A percentile compares a stretch with the other conserved stretches of the same genome.
Evolutionary conservation across 305 asterid species (phyloP).

Genomic region (Fraxinus velutina): DNA sequence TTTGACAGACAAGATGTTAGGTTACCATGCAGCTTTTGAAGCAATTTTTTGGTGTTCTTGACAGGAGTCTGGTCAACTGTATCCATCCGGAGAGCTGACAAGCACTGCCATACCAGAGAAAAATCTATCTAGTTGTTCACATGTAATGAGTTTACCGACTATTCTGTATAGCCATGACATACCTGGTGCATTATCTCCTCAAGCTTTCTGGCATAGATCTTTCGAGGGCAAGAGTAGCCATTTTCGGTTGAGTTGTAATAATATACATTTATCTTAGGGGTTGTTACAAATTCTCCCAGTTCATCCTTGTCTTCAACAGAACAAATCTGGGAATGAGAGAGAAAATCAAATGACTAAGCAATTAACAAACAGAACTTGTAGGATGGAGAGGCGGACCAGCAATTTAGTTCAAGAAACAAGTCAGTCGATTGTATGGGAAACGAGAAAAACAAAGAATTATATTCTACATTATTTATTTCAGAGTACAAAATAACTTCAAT

Average conservation of each 20-base stretch:
- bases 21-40: conserved; percentile 62
- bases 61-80: conserved; percentile 47
- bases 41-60: conserved; percentile 54
- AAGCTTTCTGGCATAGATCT: conserved; percentile 45
- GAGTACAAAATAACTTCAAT: conserved; percentile 16
- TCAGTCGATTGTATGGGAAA: background rate
- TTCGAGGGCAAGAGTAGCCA: conserved; percentile 31
- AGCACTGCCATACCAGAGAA: conserved; percentile 48
- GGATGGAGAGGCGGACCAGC: background rate
- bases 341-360: conserved; percentile 18
- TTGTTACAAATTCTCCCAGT: conserved; percentile 61
- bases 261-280: conserved; percentile 69
- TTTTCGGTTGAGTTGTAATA: conserved; percentile 47
- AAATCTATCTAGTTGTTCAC: conserved; percentile 21
- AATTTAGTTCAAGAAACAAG: background rate
- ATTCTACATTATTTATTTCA: background rate
- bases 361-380: background rate
- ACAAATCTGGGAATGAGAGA: conserved; percentile 53
- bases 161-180: conserved; percentile 22
- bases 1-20: conserved; percentile 68
- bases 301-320: conserved; percentile 72
- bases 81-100: conserved; percentile 41
- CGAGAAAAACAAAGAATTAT: background rate
- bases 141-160: conserved; percentile 21
- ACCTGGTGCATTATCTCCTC: conserved; percentile 83